Evolutionary conservation across 352 stramenopile genomes (phyloP).

Genomic region (Phytopythium sindhum): DNA sequence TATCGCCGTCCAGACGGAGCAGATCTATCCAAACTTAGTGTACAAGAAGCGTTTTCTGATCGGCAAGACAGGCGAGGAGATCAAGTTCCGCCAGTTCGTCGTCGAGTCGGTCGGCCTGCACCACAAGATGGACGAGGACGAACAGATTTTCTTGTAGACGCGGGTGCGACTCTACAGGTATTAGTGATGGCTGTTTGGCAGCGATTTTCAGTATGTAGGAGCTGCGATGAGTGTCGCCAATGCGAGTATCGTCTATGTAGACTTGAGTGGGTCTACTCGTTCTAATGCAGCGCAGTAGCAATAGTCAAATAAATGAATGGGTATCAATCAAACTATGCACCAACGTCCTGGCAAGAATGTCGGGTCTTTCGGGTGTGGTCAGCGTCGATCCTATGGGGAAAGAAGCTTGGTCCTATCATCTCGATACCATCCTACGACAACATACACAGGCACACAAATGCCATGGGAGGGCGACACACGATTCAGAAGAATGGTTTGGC

Average conservation of each 20-base stretch:
- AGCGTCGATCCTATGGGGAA: constrained; percentile 11
- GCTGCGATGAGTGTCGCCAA: not conserved
- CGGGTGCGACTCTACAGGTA: not conserved
- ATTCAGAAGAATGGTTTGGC: not conserved
- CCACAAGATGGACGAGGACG: constrained; percentile 66
- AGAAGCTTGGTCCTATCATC: constrained; percentile 12
- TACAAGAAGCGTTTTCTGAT: constrained; percentile 80
- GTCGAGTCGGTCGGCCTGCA: constrained; percentile 60
- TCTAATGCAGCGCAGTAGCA: not conserved
- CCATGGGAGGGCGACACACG: too few relatives aligned
- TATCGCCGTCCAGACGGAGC: constrained; percentile 62
- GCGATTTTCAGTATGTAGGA: not conserved
- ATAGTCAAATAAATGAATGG: not conserved
- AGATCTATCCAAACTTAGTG: constrained; percentile 70
- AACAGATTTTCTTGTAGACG: constrained; percentile 57
- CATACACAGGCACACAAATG: not conserved
- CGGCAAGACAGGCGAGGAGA: constrained; percentile 61
- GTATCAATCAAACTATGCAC: constrained; percentile 12
- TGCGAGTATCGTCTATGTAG: not conserved
- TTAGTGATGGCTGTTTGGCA: not conserved
- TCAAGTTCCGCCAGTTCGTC: constrained; percentile 70
- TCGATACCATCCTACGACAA: not conserved
- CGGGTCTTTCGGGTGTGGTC: constrained; percentile 8
- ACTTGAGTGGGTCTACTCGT: not conserved
- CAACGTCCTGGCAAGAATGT: constrained; percentile 10